Conservation (phyloP, 164 flowering plant species). For the Kalanchoe fedtschenkoi region DNA sequence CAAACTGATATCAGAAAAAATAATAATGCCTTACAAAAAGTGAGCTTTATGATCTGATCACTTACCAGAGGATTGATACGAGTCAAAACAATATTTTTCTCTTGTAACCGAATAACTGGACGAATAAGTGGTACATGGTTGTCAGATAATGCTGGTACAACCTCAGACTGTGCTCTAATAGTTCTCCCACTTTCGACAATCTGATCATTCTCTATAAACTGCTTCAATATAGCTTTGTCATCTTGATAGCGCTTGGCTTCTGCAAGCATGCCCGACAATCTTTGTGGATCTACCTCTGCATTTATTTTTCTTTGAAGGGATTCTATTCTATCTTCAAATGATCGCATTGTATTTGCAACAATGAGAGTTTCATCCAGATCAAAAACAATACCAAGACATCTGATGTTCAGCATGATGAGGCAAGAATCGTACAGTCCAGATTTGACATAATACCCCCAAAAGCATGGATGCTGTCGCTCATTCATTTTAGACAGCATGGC, state of each 20-base stretch:
- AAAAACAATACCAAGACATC: slow-evolving; percentile 98
- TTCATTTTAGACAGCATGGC: slow-evolving; percentile 68
- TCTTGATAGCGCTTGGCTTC: slow-evolving; percentile 93
- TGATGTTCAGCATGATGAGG: slow-evolving; percentile 85
- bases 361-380: slow-evolving; percentile 97
- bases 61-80: slow-evolving; percentile 92
- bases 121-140: slow-evolving; percentile 71
- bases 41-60: neutral
- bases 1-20: neutral
- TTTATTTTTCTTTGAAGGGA: slow-evolving; percentile 73
- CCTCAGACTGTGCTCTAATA: slow-evolving; percentile 63
- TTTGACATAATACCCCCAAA: slow-evolving; percentile 86
- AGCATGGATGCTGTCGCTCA: slow-evolving; percentile 46
- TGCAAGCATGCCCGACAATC: slow-evolving; percentile 67
- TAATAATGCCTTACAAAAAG: neutral
- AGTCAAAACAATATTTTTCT: slow-evolving; percentile 82
- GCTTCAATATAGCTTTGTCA: slow-evolving; percentile 74
- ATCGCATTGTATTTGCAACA: slow-evolving; percentile 97
- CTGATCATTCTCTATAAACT: slow-evolving; percentile 87
- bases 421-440: slow-evolving; percentile 69
- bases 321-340: slow-evolving; percentile 97
- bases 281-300: slow-evolving; percentile 70
- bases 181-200: slow-evolving; percentile 81
- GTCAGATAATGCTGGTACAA: slow-evolving; percentile 84
- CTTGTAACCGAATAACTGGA: slow-evolving; percentile 79